Percentiles rank a stretch among this genome's conserved stretches.
These are phyloP conservation scores for Chiua sp. DNA, from an alignment of 1,284 basidiomycete genomes.

Conservation along the genomic window DNA sequence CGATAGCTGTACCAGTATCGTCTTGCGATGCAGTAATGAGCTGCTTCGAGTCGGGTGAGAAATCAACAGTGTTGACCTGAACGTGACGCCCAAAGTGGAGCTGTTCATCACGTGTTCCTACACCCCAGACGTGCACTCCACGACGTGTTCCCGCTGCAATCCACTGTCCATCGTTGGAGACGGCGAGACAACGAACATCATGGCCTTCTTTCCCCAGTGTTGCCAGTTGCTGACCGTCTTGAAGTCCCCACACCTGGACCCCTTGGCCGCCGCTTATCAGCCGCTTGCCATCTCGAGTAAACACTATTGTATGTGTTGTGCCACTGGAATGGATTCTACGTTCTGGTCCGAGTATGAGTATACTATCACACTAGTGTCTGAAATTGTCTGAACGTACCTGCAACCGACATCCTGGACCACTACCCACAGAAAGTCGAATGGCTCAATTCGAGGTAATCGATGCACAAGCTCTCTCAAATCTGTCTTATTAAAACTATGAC, in stretches of 20 bases:
- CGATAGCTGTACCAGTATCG: not conserved
- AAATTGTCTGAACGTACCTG: too few relatives aligned
- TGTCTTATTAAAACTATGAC: too few relatives aligned
- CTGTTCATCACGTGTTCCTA: not conserved
- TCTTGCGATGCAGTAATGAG: not conserved
- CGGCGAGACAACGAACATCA: too few relatives aligned
- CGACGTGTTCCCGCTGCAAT: slow-evolving; percentile 7
- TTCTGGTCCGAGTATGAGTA: too few relatives aligned
- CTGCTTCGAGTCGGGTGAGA: slow-evolving; percentile 16
- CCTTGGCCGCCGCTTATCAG: not conserved
- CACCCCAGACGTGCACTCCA: not conserved
- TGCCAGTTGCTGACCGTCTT: not conserved
- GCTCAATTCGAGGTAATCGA: too few relatives aligned
- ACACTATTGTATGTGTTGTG: not conserved
- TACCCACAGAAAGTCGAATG: too few relatives aligned
- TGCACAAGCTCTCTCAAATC: too few relatives aligned
- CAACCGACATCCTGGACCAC: too few relatives aligned
- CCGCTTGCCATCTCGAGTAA: not conserved
- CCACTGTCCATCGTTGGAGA: slow-evolving; percentile 1
- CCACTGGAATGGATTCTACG: too few relatives aligned
- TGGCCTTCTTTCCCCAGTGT: not conserved
- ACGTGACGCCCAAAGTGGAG: too few relatives aligned
- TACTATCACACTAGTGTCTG: too few relatives aligned
- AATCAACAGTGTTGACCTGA: slow-evolving; percentile 8
- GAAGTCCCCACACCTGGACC: slow-evolving; percentile 1